phyloP scores from a whole-genome alignment of 495 filamentous ascomycete species.

The Penicillium nucicola region DNA sequence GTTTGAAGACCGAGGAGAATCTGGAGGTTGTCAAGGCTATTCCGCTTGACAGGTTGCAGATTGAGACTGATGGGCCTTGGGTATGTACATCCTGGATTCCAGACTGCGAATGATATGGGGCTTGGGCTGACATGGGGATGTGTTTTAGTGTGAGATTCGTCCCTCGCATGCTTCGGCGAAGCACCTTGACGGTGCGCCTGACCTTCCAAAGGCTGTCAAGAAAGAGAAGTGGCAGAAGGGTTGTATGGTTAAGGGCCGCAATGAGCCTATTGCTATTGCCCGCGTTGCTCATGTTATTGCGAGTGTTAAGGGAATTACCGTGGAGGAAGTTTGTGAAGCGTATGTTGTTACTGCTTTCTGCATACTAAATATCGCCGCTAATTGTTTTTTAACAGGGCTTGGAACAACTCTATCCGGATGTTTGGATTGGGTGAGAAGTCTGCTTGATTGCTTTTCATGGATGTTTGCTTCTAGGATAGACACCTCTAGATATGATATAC shows the following conservation, averaged over 20 bases:
- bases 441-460: not conserved
- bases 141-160: conserved; percentile 50
- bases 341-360: conserved; percentile 33
- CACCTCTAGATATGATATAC: too few species aligned
- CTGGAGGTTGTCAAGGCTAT: conserved; percentile 75
- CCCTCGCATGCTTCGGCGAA: conserved; percentile 52
- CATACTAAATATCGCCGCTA: conserved; percentile 1
- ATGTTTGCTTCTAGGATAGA: not conserved
- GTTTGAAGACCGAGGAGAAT: conserved; percentile 88
- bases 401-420: conserved; percentile 77
- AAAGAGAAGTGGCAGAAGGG: conserved; percentile 91
- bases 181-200: conserved; percentile 41
- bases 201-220: conserved; percentile 64
- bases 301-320: conserved; percentile 69
- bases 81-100: conserved; percentile 24
- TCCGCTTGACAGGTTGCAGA: conserved; percentile 69
- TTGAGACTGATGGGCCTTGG: conserved; percentile 96
- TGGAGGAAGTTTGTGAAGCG: conserved; percentile 83
- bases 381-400: conserved; percentile 49
- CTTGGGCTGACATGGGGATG: conserved; percentile 3
- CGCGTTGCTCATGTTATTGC: conserved; percentile 86
- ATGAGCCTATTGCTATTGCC: conserved; percentile 81
- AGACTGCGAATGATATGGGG: not conserved
- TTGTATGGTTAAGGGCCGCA: conserved; percentile 82
- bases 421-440: conserved; percentile 64